These are phyloP conservation scores for Phytophthora pinifolia DNA, from an alignment of 352 stramenopile species.

Conservation along the genomic window DNA sequence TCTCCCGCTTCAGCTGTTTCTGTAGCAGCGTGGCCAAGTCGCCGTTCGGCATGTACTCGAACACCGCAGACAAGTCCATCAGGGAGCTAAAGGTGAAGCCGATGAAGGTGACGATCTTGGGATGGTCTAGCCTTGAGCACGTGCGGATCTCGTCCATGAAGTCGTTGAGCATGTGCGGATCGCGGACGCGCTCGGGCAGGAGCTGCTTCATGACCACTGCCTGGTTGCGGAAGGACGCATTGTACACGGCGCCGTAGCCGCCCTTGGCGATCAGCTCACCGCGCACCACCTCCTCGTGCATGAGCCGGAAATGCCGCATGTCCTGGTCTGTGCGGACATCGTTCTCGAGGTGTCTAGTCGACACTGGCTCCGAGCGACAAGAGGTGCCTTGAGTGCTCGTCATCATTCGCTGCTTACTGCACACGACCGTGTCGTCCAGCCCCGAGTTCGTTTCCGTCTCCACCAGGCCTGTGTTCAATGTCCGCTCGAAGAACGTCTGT, in stretches of 20 bases:
- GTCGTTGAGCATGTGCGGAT: constrained; percentile 38
- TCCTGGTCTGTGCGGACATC: constrained; percentile 73
- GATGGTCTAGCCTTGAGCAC: constrained; percentile 38
- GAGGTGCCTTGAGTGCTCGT: constrained; percentile 18
- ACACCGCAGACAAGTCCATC: constrained; percentile 49
- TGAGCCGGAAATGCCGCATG: constrained; percentile 53
- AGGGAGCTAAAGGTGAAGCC: constrained; percentile 60
- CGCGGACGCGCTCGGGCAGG: constrained; percentile 32
- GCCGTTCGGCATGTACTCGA: constrained; percentile 51
- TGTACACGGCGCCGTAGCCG: constrained; percentile 65
- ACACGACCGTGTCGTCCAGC: constrained; percentile 20
- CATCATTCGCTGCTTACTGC: constrained; percentile 17
- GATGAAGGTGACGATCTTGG: constrained; percentile 52
- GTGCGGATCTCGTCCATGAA: constrained; percentile 57
- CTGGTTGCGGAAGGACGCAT: constrained; percentile 39
- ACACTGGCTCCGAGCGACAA: constrained; percentile 9
- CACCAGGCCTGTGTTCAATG: constrained; percentile 25
- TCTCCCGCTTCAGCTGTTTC: constrained; percentile 36
- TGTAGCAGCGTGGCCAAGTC: constrained; percentile 46
- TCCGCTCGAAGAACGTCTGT: constrained; percentile 22
- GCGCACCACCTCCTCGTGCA: constrained; percentile 46
- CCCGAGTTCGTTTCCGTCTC: constrained; percentile 8
- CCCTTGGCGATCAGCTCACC: constrained; percentile 45
- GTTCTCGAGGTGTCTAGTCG: constrained; percentile 37
- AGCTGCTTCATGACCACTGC: constrained; percentile 53